Base-by-base conservation (phyloP, 345 rosid species). In the Lumnitzera littorea region DNA sequence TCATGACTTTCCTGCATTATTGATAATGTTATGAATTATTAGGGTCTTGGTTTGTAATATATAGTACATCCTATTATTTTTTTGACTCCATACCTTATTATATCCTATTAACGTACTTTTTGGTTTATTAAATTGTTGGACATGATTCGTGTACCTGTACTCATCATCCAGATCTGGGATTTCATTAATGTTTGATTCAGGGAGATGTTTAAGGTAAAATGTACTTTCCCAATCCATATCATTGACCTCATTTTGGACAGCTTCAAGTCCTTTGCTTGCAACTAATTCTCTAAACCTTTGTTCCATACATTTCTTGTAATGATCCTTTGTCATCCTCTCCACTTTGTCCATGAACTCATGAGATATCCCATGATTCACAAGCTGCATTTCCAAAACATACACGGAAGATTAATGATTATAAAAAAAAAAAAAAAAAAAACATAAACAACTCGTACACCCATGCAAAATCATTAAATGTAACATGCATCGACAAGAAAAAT, bases 201-300 rank as follows among this genome's bases (percentile, higher is more conserved):
- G 96, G 13, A 80, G 91, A 67, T 91, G 98, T 49, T 80, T 80
- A 16, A 91, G 47, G 65, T 15, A 70, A 72, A 89, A 91, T 41
- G 96, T 89, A 70, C 86, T 83, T 58, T 91, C 98, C 98, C 98
- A 91, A 55, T 91, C 98, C 78, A 87, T 65, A 60, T 91, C 91
- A 24, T 72, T 73, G 67, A 89, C 76, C 78, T 87, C 95, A 1
- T 82, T 54, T 47, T 67, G 64, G 43, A 82, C 78, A 53, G 78
- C 79, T 15, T 83, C 94, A 3, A 88, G 82, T 2, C 78, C 91
- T 49, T 72, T 86, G 67, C 76, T 77, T 41, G 80, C 82, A 11
- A 88, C 81, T 61, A 83, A 51, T 50, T 85, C 96, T 50, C 78
- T 78, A 69, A 91, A 91, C 59, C 87, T 81, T 31, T 82, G 84